A percentile compares a stretch with the other conserved stretches of the same genome.
Conservation (phyloP, 305 asterid species). For the Rubia peregrina region DNA sequence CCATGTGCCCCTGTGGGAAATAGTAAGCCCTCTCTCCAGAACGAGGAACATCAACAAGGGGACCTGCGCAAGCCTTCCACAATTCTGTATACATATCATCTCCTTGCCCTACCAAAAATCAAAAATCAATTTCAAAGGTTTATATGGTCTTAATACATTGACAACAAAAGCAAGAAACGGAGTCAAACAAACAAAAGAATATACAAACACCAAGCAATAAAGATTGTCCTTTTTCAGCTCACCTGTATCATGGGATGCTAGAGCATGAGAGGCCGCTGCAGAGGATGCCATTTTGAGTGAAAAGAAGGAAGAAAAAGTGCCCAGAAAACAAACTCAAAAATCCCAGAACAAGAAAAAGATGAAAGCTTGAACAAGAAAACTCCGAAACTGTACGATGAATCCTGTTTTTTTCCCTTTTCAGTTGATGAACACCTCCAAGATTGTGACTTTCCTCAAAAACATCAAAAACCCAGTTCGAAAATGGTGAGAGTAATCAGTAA, state of each 20-base stretch:
- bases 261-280: constrained; percentile 21
- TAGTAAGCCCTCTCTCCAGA: constrained; percentile 56
- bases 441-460: background rate
- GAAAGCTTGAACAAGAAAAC: constrained; percentile 29
- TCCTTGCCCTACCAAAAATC: constrained; percentile 33
- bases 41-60: constrained; percentile 65
- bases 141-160: background rate
- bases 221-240: constrained; percentile 7
- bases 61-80: constrained; percentile 93
- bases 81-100: constrained; percentile 51
- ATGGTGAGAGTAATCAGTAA: background rate
- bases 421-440: background rate
- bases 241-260: constrained; percentile 34
- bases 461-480: background rate
- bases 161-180: background rate
- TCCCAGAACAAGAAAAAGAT: background rate
- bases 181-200: background rate
- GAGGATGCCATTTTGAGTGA: constrained; percentile 26
- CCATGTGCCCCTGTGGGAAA: constrained; percentile 89
- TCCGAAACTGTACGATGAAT: constrained; percentile 29
- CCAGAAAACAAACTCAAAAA: background rate
- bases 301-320: constrained; percentile 28
- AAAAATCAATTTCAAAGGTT: background rate
- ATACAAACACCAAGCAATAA: background rate
- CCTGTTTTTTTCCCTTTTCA: background rate